Percentiles rank a stretch among this genome's conserved stretches.
These are phyloP conservation scores for Oropetium thomaeum DNA, from an alignment of 176 grass and related monocot genomes.

Conservation along the genomic window DNA sequence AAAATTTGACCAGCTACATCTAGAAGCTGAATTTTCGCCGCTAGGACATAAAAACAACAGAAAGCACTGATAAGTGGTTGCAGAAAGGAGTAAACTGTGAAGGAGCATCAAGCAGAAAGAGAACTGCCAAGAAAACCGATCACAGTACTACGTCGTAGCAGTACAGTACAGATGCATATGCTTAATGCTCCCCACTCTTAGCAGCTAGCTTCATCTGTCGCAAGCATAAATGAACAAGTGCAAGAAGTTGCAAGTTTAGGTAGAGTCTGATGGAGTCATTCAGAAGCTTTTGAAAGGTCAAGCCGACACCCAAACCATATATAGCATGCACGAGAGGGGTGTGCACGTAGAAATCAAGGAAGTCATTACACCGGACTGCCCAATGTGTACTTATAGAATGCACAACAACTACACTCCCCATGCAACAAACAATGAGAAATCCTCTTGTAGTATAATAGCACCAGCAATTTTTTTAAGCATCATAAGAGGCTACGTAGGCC, in stretches of 20 bases:
- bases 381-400: neutral
- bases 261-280: conserved; percentile 17
- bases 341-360: conserved; percentile 34
- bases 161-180: conserved; percentile 16
- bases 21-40: conserved; percentile 9
- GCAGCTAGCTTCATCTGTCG: conserved; percentile 28
- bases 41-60: conserved; percentile 8
- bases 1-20: neutral
- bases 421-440: conserved; percentile 33
- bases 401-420: conserved; percentile 23
- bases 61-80: conserved; percentile 26
- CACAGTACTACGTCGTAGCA: neutral
- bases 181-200: neutral
- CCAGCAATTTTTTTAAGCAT: conserved; percentile 18
- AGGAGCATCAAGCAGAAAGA: neutral
- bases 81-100: conserved; percentile 10
- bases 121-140: conserved; percentile 2
- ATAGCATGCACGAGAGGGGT: conserved; percentile 24
- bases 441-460: neutral
- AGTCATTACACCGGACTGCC: conserved; percentile 10
- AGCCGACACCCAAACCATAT: conserved; percentile 27
- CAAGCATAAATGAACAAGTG: conserved; percentile 38
- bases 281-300: conserved; percentile 37
- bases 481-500: conserved; percentile 17
- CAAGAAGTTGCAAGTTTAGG: conserved; percentile 46